Percentiles rank a stretch among this genome's conserved stretches.
These are phyloP conservation scores for Yamadazyma taylorii DNA, from an alignment of 1,139 yeast species.

Conservation along the genomic window DNA sequence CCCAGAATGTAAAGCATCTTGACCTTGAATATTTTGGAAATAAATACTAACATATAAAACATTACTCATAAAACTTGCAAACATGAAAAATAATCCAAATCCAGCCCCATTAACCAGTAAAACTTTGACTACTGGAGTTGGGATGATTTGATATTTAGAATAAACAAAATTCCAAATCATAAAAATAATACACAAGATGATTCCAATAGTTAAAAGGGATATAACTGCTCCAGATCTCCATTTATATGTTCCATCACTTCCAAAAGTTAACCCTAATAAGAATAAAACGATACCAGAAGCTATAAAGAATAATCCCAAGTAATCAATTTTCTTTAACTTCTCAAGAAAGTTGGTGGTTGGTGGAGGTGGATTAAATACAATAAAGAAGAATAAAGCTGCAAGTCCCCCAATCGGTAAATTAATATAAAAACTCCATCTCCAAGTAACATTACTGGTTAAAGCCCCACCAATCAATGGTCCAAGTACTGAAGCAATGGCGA, in stretches of 20 bases:
- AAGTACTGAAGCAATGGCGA: conserved; percentile 47
- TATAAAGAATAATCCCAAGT: conserved; percentile 46
- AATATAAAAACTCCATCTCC: conserved; percentile 82
- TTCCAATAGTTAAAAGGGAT: conserved; percentile 47
- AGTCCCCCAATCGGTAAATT: conserved; percentile 41
- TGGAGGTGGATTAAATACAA: conserved; percentile 35
- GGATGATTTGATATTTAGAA: conserved; percentile 30
- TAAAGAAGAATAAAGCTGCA: conserved; percentile 26
- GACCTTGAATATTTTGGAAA: conserved; percentile 37
- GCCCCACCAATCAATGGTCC: conserved; percentile 62
- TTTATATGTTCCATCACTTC: conserved; percentile 43
- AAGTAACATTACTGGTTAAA: conserved; percentile 42
- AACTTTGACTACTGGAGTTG: conserved; percentile 24
- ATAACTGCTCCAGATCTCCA: conserved; percentile 56
- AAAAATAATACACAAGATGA: conserved; percentile 21
- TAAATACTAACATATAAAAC: conserved; percentile 33
- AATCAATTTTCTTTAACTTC: conserved; percentile 47
- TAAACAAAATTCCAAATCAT: conserved; percentile 27
- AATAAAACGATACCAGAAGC: conserved; percentile 43
- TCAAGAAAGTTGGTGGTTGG: conserved; percentile 23
- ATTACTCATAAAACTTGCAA: conserved; percentile 26
- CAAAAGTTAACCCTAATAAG: conserved; percentile 42
- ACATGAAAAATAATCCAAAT: conserved; percentile 21
- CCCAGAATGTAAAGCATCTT: conserved; percentile 40
- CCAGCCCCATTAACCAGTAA: conserved; percentile 26